Base-by-base conservation (phyloP, 163 green algal genomes). In the Scenedesmus sp. region DNA sequence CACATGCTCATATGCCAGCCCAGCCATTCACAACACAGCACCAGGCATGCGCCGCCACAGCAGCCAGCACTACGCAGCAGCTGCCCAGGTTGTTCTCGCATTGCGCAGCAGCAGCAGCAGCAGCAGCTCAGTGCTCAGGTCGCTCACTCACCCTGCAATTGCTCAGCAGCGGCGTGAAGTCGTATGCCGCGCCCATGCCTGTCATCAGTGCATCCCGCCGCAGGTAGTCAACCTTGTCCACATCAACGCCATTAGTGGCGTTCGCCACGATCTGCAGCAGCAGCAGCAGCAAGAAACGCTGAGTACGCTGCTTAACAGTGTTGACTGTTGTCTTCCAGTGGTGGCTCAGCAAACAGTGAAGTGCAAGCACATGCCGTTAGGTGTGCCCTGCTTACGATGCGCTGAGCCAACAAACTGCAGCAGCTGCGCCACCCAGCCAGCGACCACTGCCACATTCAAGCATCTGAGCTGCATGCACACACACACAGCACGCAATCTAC, bases 191-290 rank as follows among this genome's bases (percentile, higher is more conserved):
- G 59, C 34, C 64, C 0, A 95, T 82, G n/a, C 95, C 95, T 90
- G 94, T 96, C 90, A 95, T 91, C 8, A 85, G 59, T 8, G 87
- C 90, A 93, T 98, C 97, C 3, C 96, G 88, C 52, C 82, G 82
- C 57, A 98, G 93, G 93, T 98, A 98, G 91, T 98, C 96, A 67
- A 97, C 94, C 93, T 94, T 98, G 94, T 98, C 97, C 23, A 98
- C 96, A 82, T 98, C 97, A 59, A 98, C 70, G 15, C 88, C 79
- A 15, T 92, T 92, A 34, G 66, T 34, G 26, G 77, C 76, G 67
- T 92, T 92, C 1, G 77, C 79, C 34, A 92, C 88, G 57, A 92
- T 92, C 88, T 92, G 88, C 59, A 67, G 66, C 64, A 79, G n/a
- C 54, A 18, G 7, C 34, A 46, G 15, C 12, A n/a, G 4, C 26